Evolutionary conservation across 2,329 filamentous ascomycete genomes (phyloP), one percentile per base, ranked within the genome.

Genomic region (Cladorrhinum sp.): DNA sequence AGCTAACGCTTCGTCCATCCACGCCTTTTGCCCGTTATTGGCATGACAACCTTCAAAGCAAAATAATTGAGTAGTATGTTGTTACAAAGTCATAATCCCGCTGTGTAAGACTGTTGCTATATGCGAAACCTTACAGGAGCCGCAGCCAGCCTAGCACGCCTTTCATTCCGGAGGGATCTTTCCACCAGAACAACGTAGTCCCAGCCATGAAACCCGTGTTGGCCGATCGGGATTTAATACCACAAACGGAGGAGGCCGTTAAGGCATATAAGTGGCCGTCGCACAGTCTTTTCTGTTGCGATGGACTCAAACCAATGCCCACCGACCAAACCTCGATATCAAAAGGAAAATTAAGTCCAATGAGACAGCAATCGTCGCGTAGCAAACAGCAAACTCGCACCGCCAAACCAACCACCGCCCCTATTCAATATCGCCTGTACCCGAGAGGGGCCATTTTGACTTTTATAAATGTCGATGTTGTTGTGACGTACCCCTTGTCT

Each of bases 21-120:
- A n/a, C 20, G 23, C 16, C 25, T 50, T 22, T 29, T 50, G 32
- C n/a, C 49, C 25, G 13, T 32, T 22, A 45, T 45, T 18, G 41
- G 18, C 41, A 45, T 18, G 27, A 12, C 38, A 23, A 57, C 23
- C 55, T 13, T 38, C 50, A 38, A n/a, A 54, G 41, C 41, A 45
- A 32, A 50, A 27, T 22, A 8, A 56, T 29, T 25, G 16, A 18
- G 18, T 53, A 22, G 22, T 50, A 50, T 64, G 60, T 63, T 65
- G 61, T 57, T 66, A 66, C 64, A 66, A 50, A 61, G 53, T 55
- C 58, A 29, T 50, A 61, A 52, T 45, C 55, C 45, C n/a, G 10
- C 6, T 45, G 41, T n/a, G 41, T n/a, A 45, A 45, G 18, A 58
- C 32, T 20, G 16, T 13, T 18, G 16, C 16, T 20, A 36, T 29